These are phyloP conservation scores for Mortierella sp. DNA, from an alignment of 371 early-diverging fungal species.

Conservation along the genomic window DNA sequence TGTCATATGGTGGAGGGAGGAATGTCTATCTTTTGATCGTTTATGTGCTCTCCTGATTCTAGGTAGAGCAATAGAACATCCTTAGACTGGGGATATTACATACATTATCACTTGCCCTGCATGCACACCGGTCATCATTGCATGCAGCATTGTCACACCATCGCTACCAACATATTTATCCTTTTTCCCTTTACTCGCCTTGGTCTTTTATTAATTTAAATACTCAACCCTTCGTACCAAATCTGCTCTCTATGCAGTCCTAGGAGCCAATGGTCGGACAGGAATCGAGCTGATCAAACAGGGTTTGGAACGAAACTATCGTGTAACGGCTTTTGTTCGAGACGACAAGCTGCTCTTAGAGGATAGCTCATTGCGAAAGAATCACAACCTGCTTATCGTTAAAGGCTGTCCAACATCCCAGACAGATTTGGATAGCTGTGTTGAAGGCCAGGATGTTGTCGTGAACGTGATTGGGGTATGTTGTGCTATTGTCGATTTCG, in stretches of 20 bases:
- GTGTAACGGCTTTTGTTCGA: constrained; percentile 52
- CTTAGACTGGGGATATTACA: too few relatives aligned
- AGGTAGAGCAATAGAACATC: too few relatives aligned
- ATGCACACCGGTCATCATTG: too few relatives aligned
- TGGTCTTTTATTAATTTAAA: too few relatives aligned
- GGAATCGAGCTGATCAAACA: constrained; percentile 48
- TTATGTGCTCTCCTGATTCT: too few relatives aligned
- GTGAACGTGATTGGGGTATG: constrained; percentile 54
- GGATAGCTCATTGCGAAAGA: constrained; percentile 42
- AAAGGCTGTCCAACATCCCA: constrained; percentile 46
- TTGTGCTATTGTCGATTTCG: neutral
- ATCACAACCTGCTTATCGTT: constrained; percentile 48
- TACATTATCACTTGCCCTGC: too few relatives aligned
- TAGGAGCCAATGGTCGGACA: constrained; percentile 50
- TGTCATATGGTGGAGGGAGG: too few relatives aligned
- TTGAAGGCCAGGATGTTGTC: constrained; percentile 50
- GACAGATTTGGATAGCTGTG: constrained; percentile 41
- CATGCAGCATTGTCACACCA: too few relatives aligned
- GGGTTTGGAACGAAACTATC: constrained; percentile 46
- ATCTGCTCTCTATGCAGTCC: constrained; percentile 18
- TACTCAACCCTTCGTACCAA: too few relatives aligned
- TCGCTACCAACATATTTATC: too few relatives aligned
- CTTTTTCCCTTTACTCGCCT: too few relatives aligned
- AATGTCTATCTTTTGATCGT: too few relatives aligned
- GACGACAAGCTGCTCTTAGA: constrained; percentile 44